These are phyloP conservation scores for Pleurotus djamor DNA, from an alignment of 768 basidiomycete species.

Conservation along the genomic window DNA sequence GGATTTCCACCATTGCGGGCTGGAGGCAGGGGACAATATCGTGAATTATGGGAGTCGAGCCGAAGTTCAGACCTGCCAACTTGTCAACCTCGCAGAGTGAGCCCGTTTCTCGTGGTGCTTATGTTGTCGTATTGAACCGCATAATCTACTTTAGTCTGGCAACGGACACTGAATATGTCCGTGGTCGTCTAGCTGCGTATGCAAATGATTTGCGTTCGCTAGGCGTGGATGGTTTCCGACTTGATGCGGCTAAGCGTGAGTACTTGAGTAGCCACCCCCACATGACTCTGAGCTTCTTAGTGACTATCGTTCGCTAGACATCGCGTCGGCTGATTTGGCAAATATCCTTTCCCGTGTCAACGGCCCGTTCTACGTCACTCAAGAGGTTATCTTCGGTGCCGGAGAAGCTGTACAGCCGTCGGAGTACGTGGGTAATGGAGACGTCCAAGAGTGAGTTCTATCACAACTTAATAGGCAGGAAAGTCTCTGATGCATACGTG, in stretches of 20 bases:
- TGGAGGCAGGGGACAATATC: slow-evolving; percentile 50
- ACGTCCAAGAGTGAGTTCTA: slow-evolving; percentile 57
- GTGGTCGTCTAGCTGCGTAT: slow-evolving; percentile 50
- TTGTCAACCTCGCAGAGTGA: slow-evolving; percentile 52
- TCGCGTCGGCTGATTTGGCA: slow-evolving; percentile 47
- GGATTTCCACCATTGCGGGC: slow-evolving; percentile 67
- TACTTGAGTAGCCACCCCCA: neutral
- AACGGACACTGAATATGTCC: slow-evolving; percentile 61
- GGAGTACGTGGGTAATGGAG: slow-evolving; percentile 55
- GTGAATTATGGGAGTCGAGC: slow-evolving; percentile 48
- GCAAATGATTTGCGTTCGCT: slow-evolving; percentile 60
- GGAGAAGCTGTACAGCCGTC: slow-evolving; percentile 55
- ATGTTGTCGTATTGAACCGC: neutral
- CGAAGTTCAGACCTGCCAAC: slow-evolving; percentile 60
- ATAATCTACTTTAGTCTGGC: slow-evolving; percentile 40
- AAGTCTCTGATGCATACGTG: neutral
- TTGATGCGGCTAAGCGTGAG: slow-evolving; percentile 67
- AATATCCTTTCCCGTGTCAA: slow-evolving; percentile 49
- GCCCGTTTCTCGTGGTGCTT: slow-evolving; percentile 8
- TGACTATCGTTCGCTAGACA: slow-evolving; percentile 34
- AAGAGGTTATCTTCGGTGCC: slow-evolving; percentile 54
- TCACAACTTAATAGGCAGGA: neutral
- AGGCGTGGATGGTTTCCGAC: slow-evolving; percentile 58
- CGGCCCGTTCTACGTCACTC: slow-evolving; percentile 52
- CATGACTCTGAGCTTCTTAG: too few species aligned